Percentiles rank a stretch among this genome's conserved stretches.
Conservation (phyloP, 1,284 basidiomycete species). For the Bjerkandera adusta region DNA sequence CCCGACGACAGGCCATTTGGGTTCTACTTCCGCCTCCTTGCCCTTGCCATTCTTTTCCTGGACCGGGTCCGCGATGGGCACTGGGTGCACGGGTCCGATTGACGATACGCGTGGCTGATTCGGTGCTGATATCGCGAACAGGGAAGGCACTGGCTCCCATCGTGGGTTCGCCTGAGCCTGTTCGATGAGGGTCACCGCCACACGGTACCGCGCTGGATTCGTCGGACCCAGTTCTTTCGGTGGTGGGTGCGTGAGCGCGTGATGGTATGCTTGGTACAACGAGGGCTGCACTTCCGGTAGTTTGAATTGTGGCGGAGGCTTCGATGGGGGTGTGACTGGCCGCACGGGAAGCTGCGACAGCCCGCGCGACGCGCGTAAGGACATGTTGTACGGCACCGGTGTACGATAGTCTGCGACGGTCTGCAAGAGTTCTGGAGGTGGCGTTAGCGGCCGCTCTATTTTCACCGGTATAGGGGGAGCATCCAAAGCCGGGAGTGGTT, state of each 20-base stretch:
- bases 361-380: slow-evolving; percentile 55
- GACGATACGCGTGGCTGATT: slow-evolving; percentile 55
- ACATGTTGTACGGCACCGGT: slow-evolving; percentile 67
- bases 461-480: slow-evolving; percentile 21
- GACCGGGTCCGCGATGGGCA: slow-evolving; percentile 35
- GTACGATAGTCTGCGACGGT: slow-evolving; percentile 60
- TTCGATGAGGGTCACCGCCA: slow-evolving; percentile 62
- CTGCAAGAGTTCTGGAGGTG: slow-evolving; percentile 42
- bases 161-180: slow-evolving; percentile 55
- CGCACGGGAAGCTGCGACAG: slow-evolving; percentile 65
- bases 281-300: slow-evolving; percentile 56
- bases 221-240: slow-evolving; percentile 39
- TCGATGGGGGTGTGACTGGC: slow-evolving; percentile 27
- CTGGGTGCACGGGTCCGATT: slow-evolving; percentile 54
- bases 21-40: slow-evolving; percentile 39
- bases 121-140: slow-evolving; percentile 54
- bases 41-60: slow-evolving; percentile 29
- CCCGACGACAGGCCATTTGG: slow-evolving; percentile 50
- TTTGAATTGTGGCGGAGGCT: slow-evolving; percentile 22
- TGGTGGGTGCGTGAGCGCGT: slow-evolving; percentile 64
- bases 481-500: slow-evolving; percentile 33
- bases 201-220: slow-evolving; percentile 62
- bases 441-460: slow-evolving; percentile 28
- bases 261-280: slow-evolving; percentile 67
- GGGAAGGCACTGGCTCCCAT: slow-evolving; percentile 65